Conservation (phyloP, 495 filamentous ascomycete genomes). For the Chlorociboria aeruginascens region DNA sequence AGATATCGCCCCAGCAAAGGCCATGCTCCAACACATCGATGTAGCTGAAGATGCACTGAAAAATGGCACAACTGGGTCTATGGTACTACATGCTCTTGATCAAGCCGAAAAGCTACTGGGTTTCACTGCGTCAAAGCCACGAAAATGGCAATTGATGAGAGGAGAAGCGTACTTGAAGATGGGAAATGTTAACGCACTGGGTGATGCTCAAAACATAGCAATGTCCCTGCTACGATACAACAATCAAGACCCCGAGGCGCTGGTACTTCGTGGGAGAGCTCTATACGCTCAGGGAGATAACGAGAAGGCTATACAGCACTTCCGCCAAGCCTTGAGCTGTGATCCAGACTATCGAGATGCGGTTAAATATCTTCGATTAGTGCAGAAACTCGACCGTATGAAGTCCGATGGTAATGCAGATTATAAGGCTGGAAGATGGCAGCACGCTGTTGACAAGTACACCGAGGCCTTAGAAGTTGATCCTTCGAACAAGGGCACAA, state of each 20-base stretch:
- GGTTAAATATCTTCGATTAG: conserved; percentile 69
- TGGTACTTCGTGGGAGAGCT: conserved; percentile 78
- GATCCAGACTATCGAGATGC: conserved; percentile 87
- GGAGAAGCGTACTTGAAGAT: conserved; percentile 94
- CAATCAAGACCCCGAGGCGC: conserved; percentile 81
- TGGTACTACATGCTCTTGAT: conserved; percentile 86
- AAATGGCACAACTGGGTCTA: conserved; percentile 65
- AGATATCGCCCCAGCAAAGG: conserved; percentile 65
- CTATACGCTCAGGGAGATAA: conserved; percentile 89
- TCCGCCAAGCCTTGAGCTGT: conserved; percentile 77
- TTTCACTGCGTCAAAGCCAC: conserved; percentile 56
- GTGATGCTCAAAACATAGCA: conserved; percentile 85
- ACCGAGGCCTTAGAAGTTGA: conserved; percentile 76
- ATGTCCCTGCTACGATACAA: conserved; percentile 78
- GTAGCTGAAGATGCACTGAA: conserved; percentile 68
- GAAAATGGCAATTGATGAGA: conserved; percentile 86
- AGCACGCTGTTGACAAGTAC: conserved; percentile 73
- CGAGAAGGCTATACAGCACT: conserved; percentile 85
- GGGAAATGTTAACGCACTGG: conserved; percentile 76
- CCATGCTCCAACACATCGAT: conserved; percentile 71
- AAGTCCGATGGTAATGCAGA: conserved; percentile 87
- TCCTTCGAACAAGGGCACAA: conserved; percentile 80
- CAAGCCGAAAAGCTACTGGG: conserved; percentile 75
- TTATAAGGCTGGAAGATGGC: conserved; percentile 75
- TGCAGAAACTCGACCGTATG: conserved; percentile 82